These are phyloP conservation scores for Globisporangium recalcitrans DNA, from an alignment of 352 stramenopile species.

Conservation along the genomic window DNA sequence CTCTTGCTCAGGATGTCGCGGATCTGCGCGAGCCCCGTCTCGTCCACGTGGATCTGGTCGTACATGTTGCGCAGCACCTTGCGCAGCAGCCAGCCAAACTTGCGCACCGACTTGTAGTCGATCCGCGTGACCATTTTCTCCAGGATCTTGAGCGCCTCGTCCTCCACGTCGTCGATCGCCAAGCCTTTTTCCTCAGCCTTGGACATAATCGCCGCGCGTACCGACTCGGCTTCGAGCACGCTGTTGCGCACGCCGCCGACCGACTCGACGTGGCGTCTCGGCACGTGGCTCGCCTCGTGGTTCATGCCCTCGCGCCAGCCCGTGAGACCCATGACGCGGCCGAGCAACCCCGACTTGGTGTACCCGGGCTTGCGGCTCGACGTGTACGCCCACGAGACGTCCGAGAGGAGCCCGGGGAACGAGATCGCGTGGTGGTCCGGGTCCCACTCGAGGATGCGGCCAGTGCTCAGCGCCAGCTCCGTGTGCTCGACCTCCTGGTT, in stretches of 20 bases:
- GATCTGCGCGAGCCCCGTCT: slow-evolving; percentile 62
- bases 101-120: slow-evolving; percentile 71
- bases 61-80: slow-evolving; percentile 85
- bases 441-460: slow-evolving; percentile 54
- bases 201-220: slow-evolving; percentile 51
- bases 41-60: slow-evolving; percentile 84
- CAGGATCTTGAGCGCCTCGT: slow-evolving; percentile 56
- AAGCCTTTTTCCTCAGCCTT: slow-evolving; percentile 26
- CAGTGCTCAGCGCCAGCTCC: slow-evolving; percentile 44
- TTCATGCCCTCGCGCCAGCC: slow-evolving; percentile 83
- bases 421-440: slow-evolving; percentile 53
- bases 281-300: slow-evolving; percentile 83
- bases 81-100: slow-evolving; percentile 73
- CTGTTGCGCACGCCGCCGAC: slow-evolving; percentile 58
- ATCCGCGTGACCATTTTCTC: slow-evolving; percentile 72
- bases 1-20: slow-evolving; percentile 45
- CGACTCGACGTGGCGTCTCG: slow-evolving; percentile 58
- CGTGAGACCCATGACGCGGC: slow-evolving; percentile 82
- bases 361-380: slow-evolving; percentile 85
- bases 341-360: slow-evolving; percentile 75
- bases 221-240: slow-evolving; percentile 57
- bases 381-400: slow-evolving; percentile 87
- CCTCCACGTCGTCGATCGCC: slow-evolving; percentile 41
- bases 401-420: slow-evolving; percentile 77
- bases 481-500: slow-evolving; percentile 78